phyloP scores from a whole-genome alignment of 164 flowering plant genomes.

The Hamamelis virginiana region DNA sequence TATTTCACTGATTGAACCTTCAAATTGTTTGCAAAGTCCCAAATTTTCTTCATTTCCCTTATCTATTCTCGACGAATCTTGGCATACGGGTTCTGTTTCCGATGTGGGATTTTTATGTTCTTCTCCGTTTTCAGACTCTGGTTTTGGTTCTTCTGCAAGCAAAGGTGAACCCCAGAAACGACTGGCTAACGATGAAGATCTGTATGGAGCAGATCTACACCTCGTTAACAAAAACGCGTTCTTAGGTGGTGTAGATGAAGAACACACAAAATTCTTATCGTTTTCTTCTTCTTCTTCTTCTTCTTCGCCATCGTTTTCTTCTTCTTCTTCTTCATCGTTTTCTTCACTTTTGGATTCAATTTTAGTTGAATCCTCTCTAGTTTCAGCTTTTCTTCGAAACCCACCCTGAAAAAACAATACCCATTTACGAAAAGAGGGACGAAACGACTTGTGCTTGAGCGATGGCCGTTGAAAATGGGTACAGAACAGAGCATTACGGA shows the following conservation, averaged over 20 bases:
- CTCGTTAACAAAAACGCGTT: constrained; percentile 63
- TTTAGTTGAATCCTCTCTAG: constrained; percentile 3
- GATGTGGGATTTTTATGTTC: constrained; percentile 6
- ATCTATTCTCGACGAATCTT: constrained; percentile 22
- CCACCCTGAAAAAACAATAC: constrained; percentile 24
- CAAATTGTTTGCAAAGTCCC: constrained; percentile 16
- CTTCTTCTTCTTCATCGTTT: constrained; percentile 16
- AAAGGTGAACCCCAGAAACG: constrained; percentile 58
- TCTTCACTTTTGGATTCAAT: constrained; percentile 11
- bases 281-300: constrained; percentile 20
- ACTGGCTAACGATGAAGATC: constrained; percentile 59
- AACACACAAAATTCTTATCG: constrained; percentile 13
- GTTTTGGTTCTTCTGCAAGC: constrained; percentile 5
- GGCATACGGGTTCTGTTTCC: constrained; percentile 17
- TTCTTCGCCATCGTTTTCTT: background rate
- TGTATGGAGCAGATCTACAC: constrained; percentile 75
- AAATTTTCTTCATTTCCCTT: constrained; percentile 23
- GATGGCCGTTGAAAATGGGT: constrained; percentile 10
- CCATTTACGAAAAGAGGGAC: constrained; percentile 36
- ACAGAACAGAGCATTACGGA: constrained; percentile 25
- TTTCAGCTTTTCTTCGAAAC: constrained; percentile 20
- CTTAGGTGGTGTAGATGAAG: constrained; percentile 45
- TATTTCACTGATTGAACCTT: background rate
- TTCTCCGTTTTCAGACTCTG: constrained; percentile 12
- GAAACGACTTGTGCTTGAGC: constrained; percentile 17